phyloP scores from a whole-genome alignment of 208 protist genomes.

The Acanthamoeba healyi region DNA sequence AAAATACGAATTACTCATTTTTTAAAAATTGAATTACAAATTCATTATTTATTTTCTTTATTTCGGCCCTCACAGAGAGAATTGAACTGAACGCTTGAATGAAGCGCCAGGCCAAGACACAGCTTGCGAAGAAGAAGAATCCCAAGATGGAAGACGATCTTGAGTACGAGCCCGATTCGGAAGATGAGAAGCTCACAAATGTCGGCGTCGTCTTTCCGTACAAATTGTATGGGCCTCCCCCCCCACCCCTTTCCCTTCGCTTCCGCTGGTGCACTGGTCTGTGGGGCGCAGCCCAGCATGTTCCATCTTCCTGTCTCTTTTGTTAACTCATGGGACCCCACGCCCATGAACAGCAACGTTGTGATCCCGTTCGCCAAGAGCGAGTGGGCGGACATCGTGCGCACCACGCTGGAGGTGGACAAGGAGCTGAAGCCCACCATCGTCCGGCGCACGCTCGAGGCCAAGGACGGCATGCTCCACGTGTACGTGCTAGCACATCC shows the following conservation, averaged over 20 bases:
- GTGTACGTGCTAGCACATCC: neutral
- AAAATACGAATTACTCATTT: too few species aligned
- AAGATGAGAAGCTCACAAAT: neutral
- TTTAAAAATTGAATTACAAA: too few species aligned
- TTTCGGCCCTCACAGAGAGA: too few species aligned
- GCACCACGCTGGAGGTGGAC: slow-evolving; percentile 15
- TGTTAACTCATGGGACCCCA: neutral
- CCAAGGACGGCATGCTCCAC: neutral
- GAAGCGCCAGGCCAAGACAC: neutral
- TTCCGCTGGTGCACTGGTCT: neutral
- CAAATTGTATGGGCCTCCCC: slow-evolving; percentile 15
- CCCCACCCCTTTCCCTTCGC: neutral
- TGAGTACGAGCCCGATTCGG: slow-evolving; percentile 24
- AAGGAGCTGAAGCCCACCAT: slow-evolving; percentile 45
- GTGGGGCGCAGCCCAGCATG: neutral
- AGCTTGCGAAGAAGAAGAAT: neutral
- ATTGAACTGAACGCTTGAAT: too few species aligned
- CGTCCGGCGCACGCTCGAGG: neutral
- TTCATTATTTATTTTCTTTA: too few species aligned
- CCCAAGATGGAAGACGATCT: slow-evolving; percentile 10
- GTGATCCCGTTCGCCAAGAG: neutral
- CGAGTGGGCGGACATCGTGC: slow-evolving; percentile 54
- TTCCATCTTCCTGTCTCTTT: neutral
- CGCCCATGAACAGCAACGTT: neutral
- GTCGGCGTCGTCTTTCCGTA: neutral